Base-by-base conservation (phyloP, 495 filamentous ascomycete species). In the Physcia stellaris region DNA sequence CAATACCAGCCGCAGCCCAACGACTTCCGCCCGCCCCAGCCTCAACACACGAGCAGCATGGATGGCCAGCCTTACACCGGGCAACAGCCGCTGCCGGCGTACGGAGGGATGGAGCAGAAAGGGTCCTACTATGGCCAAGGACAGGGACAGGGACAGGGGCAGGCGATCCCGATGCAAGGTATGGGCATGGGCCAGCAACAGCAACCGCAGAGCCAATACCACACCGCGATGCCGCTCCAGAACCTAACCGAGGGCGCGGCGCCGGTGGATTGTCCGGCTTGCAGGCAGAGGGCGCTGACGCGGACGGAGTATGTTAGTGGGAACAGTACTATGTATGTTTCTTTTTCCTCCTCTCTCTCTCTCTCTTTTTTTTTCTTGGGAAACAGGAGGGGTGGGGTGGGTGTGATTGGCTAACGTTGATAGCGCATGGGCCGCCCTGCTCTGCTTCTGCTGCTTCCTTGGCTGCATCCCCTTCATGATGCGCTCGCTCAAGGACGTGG, bases 401-500 rank as follows among this genome's bases (percentile, higher is more conserved):
- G 32, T 24, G 26, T 26, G 16, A 13, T 13, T 10, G 11, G 11
- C n/a, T n/a, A n/a, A n/a, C n/a, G n/a, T n/a, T 22, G 36, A 37
- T 19, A 74, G 68, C 56, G 62, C 52, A 0, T 70, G 64, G 65
- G 71, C 70, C 19, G 56, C 57, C n/a, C 35, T 62, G 2, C 20
- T 62, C 16, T 64, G 63, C 47, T 61, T 55, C 50, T 67, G 57
- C 44, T 53, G 55, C 50, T 67, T 64, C 43, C 50, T 72, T 16
- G 63, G 67, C 32, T 72, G 66, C 40, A 62, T 73, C 38, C 68
- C 69, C 4, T 73, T 71, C 47, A 24, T 71, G 38, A 56, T 69
- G 45, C 54, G 59, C 9, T 54, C 52, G 21, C 55, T 71, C 21
- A 73, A 73, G 49, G 67, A 73, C 43, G 60, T 66, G 2, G 50